Evolutionary conservation across 148 eudicot genomes (phyloP).

Genomic region (Limonium bicolor): DNA sequence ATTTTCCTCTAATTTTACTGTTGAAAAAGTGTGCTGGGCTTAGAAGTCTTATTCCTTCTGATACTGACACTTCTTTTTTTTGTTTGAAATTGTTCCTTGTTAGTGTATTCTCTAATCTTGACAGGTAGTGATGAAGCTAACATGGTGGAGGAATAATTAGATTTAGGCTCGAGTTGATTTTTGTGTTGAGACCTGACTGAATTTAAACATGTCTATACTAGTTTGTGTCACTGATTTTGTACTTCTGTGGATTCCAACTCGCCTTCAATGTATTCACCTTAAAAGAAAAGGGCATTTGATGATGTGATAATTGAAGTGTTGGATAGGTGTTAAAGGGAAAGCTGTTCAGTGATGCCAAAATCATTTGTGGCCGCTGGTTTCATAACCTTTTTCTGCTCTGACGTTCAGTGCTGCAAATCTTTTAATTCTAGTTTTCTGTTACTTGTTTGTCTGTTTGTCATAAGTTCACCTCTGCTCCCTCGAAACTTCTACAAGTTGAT

Average conservation of each 20-base stretch:
- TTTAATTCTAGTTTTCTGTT: background rate
- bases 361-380: too few species aligned
- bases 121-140: constrained; percentile 68
- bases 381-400: too few species aligned
- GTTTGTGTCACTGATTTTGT: background rate
- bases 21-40: constrained; percentile 37
- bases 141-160: constrained; percentile 26
- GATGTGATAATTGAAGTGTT: background rate
- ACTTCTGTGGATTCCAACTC: background rate
- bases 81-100: constrained; percentile 17
- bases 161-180: constrained; percentile 6
- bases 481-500: background rate
- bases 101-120: constrained; percentile 27
- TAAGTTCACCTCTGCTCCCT: background rate
- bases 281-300: background rate
- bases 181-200: background rate
- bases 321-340: background rate
- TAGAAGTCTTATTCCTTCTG: constrained; percentile 19
- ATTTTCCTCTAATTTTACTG: constrained; percentile 62
- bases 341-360: too few species aligned
- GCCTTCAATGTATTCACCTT: background rate
- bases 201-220: background rate
- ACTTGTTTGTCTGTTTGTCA: background rate
- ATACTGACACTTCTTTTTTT: constrained; percentile 51
- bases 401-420: too few species aligned